Conservation (phyloP, 495 filamentous ascomycete genomes). For the Talaromyces liani region DNA sequence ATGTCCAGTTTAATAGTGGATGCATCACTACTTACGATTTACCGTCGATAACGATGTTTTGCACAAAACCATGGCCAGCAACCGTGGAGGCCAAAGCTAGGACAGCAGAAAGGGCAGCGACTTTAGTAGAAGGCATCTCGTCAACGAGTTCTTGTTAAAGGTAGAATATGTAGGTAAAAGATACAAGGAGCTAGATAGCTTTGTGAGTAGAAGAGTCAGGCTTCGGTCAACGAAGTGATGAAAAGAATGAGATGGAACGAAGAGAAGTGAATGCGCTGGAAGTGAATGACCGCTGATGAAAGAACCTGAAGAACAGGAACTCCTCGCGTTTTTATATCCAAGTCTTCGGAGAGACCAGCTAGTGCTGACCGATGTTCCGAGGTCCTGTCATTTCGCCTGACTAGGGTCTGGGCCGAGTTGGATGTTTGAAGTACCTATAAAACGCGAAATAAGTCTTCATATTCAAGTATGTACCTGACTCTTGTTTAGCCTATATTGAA, state of each 20-base stretch:
- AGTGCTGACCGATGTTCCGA: neutral
- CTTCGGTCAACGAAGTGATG: conserved; percentile 4
- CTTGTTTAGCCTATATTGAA: neutral
- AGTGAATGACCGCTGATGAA: neutral
- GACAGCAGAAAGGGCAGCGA: neutral
- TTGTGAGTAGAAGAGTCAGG: neutral
- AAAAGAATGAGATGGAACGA: neutral
- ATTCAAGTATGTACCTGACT: neutral
- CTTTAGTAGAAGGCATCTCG: conserved; percentile 8
- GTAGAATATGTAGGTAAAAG: neutral
- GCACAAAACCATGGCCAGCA: conserved; percentile 55
- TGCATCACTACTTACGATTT: conserved; percentile 26
- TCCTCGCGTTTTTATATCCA: neutral
- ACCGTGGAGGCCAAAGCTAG: conserved; percentile 42
- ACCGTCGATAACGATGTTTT: conserved; percentile 52
- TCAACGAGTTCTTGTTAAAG: neutral
- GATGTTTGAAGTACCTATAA: neutral
- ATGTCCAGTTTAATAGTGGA: neutral
- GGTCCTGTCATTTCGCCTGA: neutral
- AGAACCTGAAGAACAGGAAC: neutral
- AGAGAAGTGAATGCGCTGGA: neutral
- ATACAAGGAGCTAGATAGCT: neutral
- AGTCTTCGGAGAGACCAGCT: neutral
- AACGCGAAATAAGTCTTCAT: neutral
- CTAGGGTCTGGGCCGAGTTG: neutral